These are phyloP conservation scores for Endocladia muricata DNA, from an alignment of 31 red algal genomes.

Conservation along the genomic window DNA sequence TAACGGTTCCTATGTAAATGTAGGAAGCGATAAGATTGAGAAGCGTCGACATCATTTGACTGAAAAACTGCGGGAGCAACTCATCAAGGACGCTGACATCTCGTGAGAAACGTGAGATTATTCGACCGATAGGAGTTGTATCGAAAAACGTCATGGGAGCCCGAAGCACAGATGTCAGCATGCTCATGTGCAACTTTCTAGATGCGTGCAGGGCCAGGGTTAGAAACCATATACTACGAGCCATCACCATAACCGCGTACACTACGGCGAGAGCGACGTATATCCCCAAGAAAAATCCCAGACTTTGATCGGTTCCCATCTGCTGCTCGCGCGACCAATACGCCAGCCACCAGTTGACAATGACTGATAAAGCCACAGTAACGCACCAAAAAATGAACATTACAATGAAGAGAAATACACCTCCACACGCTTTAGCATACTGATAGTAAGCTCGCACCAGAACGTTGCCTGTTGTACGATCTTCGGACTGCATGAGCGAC, in stretches of 20 bases:
- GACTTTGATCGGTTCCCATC: neutral
- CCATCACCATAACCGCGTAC: constrained; percentile 54
- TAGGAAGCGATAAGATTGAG: constrained; percentile 72
- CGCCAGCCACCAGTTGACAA: constrained; percentile 88
- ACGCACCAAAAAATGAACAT: constrained; percentile 56
- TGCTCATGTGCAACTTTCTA: constrained; percentile 63
- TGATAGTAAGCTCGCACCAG: constrained; percentile 57
- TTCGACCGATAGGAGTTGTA: constrained; percentile 91
- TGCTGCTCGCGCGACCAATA: constrained; percentile 69
- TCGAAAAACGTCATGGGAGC: constrained; percentile 97
- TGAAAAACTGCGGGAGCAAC: constrained; percentile 77
- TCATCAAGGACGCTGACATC: constrained; percentile 79
- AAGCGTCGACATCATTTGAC: constrained; percentile 60
- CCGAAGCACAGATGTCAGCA: constrained; percentile 73
- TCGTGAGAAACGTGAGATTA: constrained; percentile 83
- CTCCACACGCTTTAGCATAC: constrained; percentile 64
- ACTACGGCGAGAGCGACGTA: constrained; percentile 77
- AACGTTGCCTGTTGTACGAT: constrained; percentile 82
- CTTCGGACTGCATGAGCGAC: constrained; percentile 76
- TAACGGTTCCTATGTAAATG: constrained; percentile 72
- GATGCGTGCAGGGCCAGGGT: constrained; percentile 69
- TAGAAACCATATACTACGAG: constrained; percentile 71
- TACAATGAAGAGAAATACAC: constrained; percentile 42
- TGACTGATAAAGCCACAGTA: constrained; percentile 46
- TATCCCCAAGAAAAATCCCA: constrained; percentile 86